Evolutionary conservation across 2,329 filamentous ascomycete genomes (phyloP).

Genomic region (Cordyceps cicadae): DNA sequence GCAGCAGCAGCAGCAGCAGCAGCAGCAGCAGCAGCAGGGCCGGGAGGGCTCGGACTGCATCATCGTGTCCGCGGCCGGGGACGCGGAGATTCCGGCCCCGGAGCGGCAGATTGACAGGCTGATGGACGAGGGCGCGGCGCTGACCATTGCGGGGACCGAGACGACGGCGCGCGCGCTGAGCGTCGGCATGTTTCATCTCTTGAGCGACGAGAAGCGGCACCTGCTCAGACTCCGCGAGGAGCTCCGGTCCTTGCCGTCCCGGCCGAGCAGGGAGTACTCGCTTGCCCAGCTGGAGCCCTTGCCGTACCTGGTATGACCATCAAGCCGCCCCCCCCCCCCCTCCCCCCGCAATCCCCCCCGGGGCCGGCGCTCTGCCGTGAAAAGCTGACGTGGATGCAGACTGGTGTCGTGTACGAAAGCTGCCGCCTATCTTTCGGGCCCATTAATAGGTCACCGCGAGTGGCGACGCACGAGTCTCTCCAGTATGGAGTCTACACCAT

Average conservation of each 20-base stretch:
- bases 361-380: no score
- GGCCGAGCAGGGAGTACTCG: neutral
- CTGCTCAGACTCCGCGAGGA: neutral
- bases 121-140: conserved; percentile 14
- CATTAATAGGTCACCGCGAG: neutral
- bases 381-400: neutral
- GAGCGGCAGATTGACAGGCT: conserved; percentile 14
- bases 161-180: conserved; percentile 8
- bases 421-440: neutral
- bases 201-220: neutral
- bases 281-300: neutral
- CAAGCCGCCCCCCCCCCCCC: no score
- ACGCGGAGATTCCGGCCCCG: conserved; percentile 9
- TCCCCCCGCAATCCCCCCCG: no score
- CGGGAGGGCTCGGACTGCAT: neutral
- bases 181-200: neutral
- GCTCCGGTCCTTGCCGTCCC: neutral
- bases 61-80: neutral
- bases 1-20: no score
- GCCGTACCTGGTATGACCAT: neutral
- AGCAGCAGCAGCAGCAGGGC: no score
- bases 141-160: conserved; percentile 16
- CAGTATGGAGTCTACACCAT: neutral
- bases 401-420: neutral
- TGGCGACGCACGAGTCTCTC: neutral